A percentile compares a stretch with the other conserved stretches of the same genome.
Conservation (phyloP, 768 basidiomycete genomes). For the Tylopilus plumbeoviolaceoides region DNA sequence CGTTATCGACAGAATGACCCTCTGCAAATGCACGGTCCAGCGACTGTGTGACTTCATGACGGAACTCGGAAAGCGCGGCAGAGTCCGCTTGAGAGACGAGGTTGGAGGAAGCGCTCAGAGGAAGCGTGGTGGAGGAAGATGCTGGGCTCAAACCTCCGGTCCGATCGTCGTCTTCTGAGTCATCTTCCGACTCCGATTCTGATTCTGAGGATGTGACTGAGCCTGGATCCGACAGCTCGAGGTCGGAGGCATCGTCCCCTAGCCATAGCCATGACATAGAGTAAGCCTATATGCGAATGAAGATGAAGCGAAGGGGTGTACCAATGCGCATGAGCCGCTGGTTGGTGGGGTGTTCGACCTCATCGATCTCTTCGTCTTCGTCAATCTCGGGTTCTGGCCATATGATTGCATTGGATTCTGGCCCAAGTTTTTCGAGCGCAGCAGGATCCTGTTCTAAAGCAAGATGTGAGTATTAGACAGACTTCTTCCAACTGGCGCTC, state of each 20-base stretch:
- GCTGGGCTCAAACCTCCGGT: conserved; percentile 32
- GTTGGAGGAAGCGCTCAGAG: conserved; percentile 37
- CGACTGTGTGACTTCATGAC: conserved; percentile 71
- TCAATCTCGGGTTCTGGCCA: conserved; percentile 69
- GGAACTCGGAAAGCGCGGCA: conserved; percentile 66
- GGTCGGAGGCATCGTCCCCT: conserved; percentile 53
- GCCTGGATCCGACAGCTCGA: conserved; percentile 57
- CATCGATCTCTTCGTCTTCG: conserved; percentile 60
- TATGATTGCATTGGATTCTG: conserved; percentile 69
- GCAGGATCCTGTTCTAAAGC: conserved; percentile 46
- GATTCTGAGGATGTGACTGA: conserved; percentile 51
- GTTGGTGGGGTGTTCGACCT: conserved; percentile 62
- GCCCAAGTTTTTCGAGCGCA: conserved; percentile 51
- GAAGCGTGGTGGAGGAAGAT: conserved; percentile 48
- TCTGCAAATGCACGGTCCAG: conserved; percentile 91
- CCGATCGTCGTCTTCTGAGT: conserved; percentile 40
- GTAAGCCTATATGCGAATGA: not conserved
- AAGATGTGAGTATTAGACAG: not conserved
- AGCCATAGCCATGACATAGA: conserved; percentile 31
- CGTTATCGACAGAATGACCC: conserved; percentile 88
- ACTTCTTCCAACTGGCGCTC: conserved; percentile 21
- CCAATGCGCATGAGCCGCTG: conserved; percentile 75
- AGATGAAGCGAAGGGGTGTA: conserved; percentile 21
- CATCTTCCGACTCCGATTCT: conserved; percentile 39
- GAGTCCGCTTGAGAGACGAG: conserved; percentile 36